These are phyloP conservation scores for Stachybotrys elegans DNA, from an alignment of 2,329 filamentous ascomycete species.

Conservation along the genomic window DNA sequence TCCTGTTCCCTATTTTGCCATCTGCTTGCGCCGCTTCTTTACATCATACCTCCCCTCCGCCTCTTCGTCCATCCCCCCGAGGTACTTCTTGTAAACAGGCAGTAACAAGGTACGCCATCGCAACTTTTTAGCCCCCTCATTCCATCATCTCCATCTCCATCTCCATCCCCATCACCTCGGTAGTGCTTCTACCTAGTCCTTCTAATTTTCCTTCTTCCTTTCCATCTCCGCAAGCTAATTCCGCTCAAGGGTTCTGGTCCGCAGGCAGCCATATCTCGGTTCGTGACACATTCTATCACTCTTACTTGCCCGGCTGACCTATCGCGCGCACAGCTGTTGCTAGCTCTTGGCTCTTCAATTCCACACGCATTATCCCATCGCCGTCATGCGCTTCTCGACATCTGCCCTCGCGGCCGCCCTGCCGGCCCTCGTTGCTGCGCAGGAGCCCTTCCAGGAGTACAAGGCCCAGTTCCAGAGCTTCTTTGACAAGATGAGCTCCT, in stretches of 20 bases:
- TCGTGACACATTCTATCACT: background rate
- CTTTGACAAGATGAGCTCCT: conserved; percentile 53
- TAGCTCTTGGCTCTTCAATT: background rate
- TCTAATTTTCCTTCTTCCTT: too few relatives aligned
- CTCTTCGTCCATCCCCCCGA: too few relatives aligned
- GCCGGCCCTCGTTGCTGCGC: conserved; percentile 50
- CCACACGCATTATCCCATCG: conserved; percentile 7
- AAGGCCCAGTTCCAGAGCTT: conserved; percentile 60
- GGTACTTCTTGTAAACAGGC: too few relatives aligned
- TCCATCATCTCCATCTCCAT: too few relatives aligned
- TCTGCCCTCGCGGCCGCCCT: conserved; percentile 46
- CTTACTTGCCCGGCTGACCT: background rate
- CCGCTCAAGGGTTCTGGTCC: too few relatives aligned
- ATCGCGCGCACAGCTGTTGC: background rate
- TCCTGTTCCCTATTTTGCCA: background rate
- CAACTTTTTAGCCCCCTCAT: too few relatives aligned
- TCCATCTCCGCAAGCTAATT: background rate
- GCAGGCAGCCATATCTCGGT: too few relatives aligned
- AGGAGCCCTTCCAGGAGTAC: conserved; percentile 50
- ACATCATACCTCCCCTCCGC: too few relatives aligned
- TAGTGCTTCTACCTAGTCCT: too few relatives aligned
- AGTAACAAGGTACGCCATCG: too few relatives aligned
- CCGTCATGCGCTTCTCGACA: conserved; percentile 55
- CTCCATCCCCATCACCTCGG: too few relatives aligned
- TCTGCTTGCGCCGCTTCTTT: background rate